Base-by-base conservation (phyloP, 1,284 basidiomycete species). In the Marasmius sp. region DNA sequence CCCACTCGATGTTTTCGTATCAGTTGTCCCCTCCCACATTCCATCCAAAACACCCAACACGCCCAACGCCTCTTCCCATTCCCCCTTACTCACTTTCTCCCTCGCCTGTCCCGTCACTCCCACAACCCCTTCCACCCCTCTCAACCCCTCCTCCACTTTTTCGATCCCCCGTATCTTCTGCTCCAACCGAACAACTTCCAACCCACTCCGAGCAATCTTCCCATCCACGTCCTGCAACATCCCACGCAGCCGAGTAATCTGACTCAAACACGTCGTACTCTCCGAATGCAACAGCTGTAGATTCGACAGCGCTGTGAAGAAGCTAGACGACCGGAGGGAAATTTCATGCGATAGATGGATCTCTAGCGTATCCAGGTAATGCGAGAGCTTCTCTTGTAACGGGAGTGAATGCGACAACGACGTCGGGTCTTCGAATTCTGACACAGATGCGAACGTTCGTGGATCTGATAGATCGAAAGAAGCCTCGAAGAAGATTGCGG, bases 221-320 rank as follows among this genome's bases (percentile, higher is more conserved):
- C 87, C 83, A 66, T 96, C 93, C 2, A 98, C 89, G 34, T 91
- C 86, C 41, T 82, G 81, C 8, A 98, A 81, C 63, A 93, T 85
- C 0, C 75, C 72, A 38, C 92, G 90, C 10, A 99, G 82, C 34
- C 86, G 79, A 4, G 83, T 79, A 64, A 98, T 94, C 59, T 92
- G 88, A 27, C 80, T 75, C 5, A 98, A 80, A 69, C 95, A 97
- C 36, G 89, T 86, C 39, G 89, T 84, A 0, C 94, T 95, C 72
- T 98, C 94, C 6, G 91, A 87, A 69, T 95, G 93, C 6, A 99
- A 85, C 65, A 95, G 91, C 70, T 98, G 93, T 11, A 99, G 81
- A 72, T 98, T 98, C 9, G 94, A 88, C 22, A 99, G 85, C 1
- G 97, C 97, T 0, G 95, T 92, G 71, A 99, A 99, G 84, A 99